phyloP scores from a whole-genome alignment of 1,139 yeast genomes.

The Diutina ranongensis region DNA sequence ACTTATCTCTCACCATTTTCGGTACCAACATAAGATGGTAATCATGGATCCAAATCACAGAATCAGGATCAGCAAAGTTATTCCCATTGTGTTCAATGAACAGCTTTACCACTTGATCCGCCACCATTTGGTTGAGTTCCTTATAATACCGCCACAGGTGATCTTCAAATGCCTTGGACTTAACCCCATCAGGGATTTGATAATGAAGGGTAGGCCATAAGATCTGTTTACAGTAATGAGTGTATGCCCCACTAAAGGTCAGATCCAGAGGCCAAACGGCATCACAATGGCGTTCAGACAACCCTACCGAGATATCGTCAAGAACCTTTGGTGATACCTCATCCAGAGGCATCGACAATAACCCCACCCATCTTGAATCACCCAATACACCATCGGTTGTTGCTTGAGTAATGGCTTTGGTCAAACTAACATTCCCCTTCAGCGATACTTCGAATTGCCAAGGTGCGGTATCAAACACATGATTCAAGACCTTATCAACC shows the following conservation, averaged over 20 bases:
- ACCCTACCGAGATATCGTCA: conserved; percentile 31
- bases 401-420: conserved; percentile 72
- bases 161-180: conserved; percentile 88
- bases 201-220: conserved; percentile 96
- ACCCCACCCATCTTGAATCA: conserved; percentile 70
- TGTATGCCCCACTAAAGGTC: conserved; percentile 81
- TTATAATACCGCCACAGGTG: conserved; percentile 87
- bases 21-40: conserved; percentile 87
- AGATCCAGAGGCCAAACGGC: conserved; percentile 68
- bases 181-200: conserved; percentile 92
- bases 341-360: conserved; percentile 86
- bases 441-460: conserved; percentile 51
- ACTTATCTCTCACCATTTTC: conserved; percentile 58
- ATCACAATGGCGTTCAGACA: conserved; percentile 40
- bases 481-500: conserved; percentile 29
- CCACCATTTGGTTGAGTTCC: conserved; percentile 64
- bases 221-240: conserved; percentile 83
- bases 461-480: conserved; percentile 57
- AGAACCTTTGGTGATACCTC: conserved; percentile 50
- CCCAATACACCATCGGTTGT: conserved; percentile 34
- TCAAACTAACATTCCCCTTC: conserved; percentile 84
- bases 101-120: conserved; percentile 56
- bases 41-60: conserved; percentile 82
- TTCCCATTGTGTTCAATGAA: conserved; percentile 45
- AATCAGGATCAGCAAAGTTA: conserved; percentile 34